Base-by-base conservation (phyloP, 257 asterid genomes). In the Cynanchum wilfordii region DNA sequence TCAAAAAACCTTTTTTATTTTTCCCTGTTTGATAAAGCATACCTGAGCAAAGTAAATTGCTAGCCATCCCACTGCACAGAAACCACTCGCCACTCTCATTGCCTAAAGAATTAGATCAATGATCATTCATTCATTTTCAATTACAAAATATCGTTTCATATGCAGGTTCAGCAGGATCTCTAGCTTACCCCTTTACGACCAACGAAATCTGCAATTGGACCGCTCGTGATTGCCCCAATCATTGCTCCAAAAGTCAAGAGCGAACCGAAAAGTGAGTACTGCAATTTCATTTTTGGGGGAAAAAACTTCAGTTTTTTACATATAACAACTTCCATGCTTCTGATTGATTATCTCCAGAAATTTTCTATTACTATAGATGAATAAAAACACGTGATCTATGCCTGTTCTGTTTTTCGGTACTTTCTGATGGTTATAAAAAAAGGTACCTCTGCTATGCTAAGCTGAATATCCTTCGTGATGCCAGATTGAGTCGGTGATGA, bases 221-320 rank as follows among this genome's bases (percentile, higher is more conserved):
- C 97, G 3, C 96, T 87, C 0, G 97, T 92, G 66, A 95, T 89
- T 36, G 98, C 98, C 10, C 99, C 99, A 59, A 95, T 87, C 99
- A 94, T 94, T 3, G 97, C 98, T 64, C 99, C 99, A 73, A 95
- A 90, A 19, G 97, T 92, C 79, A 90, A 47, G 77, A 95, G 81
- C 55, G 99, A 92, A 73, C 99, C 99, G 78, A 95, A 95, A 76
- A 92, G 78, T 30, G 98, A 95, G 86, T 86, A 95, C 99, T 95
- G 87, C 84, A 83, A 57, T 58, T 42, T 20, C 27, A 56, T 29
- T 11, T 9, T 54, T 44, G 2, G 10, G 12, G 47, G 3, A 56
- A 24, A 36, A 17, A 36, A 8, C 5, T 71, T 44, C 16, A 36
- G 49, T 51, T 2, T 51, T 3, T 7, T 10, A 13, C 29, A 10